Base-by-base conservation (phyloP, 139 green algal species). In the Diplosphaera chodatii region DNA sequence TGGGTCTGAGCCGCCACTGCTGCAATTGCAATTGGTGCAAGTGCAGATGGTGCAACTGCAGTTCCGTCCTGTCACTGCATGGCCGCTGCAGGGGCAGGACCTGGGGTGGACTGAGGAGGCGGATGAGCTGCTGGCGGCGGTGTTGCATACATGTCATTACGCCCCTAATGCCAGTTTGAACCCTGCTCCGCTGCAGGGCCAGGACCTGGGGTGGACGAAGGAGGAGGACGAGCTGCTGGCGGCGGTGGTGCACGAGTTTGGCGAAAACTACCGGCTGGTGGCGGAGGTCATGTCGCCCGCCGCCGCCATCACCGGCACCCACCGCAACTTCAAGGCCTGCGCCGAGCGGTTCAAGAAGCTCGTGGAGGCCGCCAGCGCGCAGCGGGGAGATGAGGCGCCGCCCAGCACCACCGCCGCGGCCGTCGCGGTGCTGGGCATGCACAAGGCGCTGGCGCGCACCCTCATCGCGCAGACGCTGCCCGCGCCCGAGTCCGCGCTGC, bases 201-300 rank as follows among this genome's bases (percentile, higher is more conserved):
- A 69, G 63, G 29, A 33, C n/a, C 32, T 78, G 32, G 55, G 72
- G 18, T 85, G 80, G 80, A 75, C 55, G n/a, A 64, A 29, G 21
- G 37, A 67, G 68, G 83, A 91, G 71, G 86, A 92, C 69, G 79
- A 85, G 40, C 72, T 92, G 62, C 78, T 92, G 70, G 82, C 81
- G 33, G 86, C 86, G 1, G 78, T 89, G 32, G 84, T 87, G 18
- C 82, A 90, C 77, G 86, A 92, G 69, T 92, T 92, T 81, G 83
- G 84, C 27, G 64, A 72, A 32, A 92, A 92, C 78, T 92, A 83
- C 79, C 78, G 69, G n/a, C 80, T 92, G 67, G 83, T 89, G 40
- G 77, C 81, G 1, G 86, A 92, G 71, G 77, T 90, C 31, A 74
- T 92, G 22, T 77, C 56, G 33, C 29, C 68, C 64, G 78, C 72